phyloP scores from a whole-genome alignment of 768 basidiomycete species.

The Wakefieldia striispora region DNA sequence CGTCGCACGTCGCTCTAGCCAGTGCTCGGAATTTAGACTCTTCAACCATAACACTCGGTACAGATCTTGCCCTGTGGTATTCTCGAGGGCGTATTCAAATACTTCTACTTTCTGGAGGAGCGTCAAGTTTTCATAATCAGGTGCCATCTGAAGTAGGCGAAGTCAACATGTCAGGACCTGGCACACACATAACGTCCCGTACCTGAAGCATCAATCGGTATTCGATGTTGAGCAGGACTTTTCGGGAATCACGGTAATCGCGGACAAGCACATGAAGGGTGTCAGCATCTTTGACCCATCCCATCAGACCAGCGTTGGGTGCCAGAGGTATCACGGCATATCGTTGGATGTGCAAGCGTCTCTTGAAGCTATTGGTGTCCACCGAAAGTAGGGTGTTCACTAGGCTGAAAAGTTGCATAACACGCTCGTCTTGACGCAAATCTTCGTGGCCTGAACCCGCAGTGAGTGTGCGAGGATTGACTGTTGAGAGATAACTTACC shows the following conservation, averaged over 20 bases:
- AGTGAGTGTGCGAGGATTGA: background rate
- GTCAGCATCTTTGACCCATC: constrained; percentile 95
- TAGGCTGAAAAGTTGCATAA: constrained; percentile 98
- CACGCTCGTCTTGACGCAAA: constrained; percentile 96
- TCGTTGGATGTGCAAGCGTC: constrained; percentile 90
- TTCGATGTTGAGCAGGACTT: constrained; percentile 96
- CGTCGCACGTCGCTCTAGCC: constrained; percentile 93
- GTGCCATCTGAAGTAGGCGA: constrained; percentile 76
- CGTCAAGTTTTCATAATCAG: constrained; percentile 93
- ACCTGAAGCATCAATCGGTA: constrained; percentile 99
- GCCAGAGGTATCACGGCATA: constrained; percentile 93
- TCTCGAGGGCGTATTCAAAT: constrained; percentile 97
- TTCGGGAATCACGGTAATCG: constrained; percentile 93
- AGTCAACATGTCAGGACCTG: constrained; percentile 1
- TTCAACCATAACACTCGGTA: constrained; percentile 97
- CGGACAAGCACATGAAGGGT: constrained; percentile 95
- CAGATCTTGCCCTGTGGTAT: constrained; percentile 96
- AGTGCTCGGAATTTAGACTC: constrained; percentile 92
- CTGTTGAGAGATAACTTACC: constrained; percentile 41
- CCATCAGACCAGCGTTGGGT: constrained; percentile 90
- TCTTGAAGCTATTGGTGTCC: constrained; percentile 93
- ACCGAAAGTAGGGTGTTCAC: constrained; percentile 92
- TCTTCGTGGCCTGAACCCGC: constrained; percentile 84
- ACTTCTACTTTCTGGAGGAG: constrained; percentile 98
- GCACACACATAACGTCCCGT: constrained; percentile 65